phyloP scores from a whole-genome alignment of 2,329 filamentous ascomycete species.

The Leptographium radiaticola region DNA sequence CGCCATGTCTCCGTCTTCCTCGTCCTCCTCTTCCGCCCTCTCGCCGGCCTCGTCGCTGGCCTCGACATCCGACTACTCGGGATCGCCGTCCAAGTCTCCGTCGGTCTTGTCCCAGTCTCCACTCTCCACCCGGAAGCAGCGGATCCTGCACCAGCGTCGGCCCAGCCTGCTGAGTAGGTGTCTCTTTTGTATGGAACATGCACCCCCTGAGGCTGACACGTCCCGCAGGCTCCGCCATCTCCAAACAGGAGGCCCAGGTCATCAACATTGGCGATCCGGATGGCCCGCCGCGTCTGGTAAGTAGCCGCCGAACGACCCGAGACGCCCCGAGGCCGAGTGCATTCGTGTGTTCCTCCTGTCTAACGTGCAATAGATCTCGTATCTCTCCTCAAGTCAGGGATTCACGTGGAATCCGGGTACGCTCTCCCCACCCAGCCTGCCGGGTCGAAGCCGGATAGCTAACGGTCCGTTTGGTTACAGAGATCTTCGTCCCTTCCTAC shows the following conservation, averaged over 20 bases:
- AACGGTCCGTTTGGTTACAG: conserved; percentile 24
- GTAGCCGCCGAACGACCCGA: conserved; percentile 14
- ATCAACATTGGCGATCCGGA: conserved; percentile 67
- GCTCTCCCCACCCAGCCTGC: conserved; percentile 2
- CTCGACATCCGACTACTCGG: conserved; percentile 35
- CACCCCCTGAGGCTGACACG: not conserved
- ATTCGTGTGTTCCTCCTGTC: too few species aligned
- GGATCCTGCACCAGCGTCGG: conserved; percentile 38
- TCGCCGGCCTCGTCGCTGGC: conserved; percentile 17
- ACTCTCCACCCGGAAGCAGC: conserved; percentile 25
- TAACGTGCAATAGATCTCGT: conserved; percentile 48
- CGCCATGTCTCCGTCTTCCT: conserved; percentile 5
- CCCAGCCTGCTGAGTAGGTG: conserved; percentile 48
- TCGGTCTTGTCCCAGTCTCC: conserved; percentile 29
- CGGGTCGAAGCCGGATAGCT: too few species aligned
- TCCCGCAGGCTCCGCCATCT: conserved; percentile 50
- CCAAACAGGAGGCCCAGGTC: conserved; percentile 65
- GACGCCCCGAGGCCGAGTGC: too few species aligned
- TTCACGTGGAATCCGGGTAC: conserved; percentile 73
- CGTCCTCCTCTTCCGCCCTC: conserved; percentile 2
- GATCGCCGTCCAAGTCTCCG: conserved; percentile 44
- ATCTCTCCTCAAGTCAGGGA: conserved; percentile 65
- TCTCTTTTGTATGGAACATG: not conserved
- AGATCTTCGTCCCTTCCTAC: conserved; percentile 72
- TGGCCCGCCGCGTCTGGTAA: conserved; percentile 57